phyloP scores from a whole-genome alignment of 257 asterid species.

The Solanum commersonii region DNA sequence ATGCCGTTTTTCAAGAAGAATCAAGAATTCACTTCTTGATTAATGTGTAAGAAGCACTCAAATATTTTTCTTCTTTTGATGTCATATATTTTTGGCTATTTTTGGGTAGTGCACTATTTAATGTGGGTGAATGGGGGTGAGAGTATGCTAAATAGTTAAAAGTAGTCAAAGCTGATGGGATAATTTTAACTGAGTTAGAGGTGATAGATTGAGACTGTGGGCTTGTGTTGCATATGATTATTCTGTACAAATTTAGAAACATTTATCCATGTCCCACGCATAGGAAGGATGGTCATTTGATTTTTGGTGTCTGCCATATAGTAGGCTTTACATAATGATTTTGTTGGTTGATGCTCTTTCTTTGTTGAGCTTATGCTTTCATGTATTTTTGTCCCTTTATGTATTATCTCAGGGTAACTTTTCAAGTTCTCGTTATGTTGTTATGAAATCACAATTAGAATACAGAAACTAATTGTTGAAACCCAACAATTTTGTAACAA shows the following conservation, averaged over 20 bases:
- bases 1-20: neutral
- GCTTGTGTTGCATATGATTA: neutral
- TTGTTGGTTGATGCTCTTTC: neutral
- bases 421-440: neutral
- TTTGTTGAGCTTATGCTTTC: neutral
- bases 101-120: neutral
- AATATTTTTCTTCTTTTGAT: neutral
- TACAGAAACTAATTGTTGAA: neutral
- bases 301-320: neutral
- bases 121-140: neutral
- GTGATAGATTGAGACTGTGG: neutral
- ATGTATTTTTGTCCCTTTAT: neutral
- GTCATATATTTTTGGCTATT: neutral
- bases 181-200: neutral
- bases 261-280: neutral
- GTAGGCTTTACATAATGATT: neutral
- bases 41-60: neutral
- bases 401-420: neutral
- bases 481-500: neutral
- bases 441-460: neutral
- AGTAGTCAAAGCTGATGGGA: neutral
- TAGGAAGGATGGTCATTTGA: neutral
- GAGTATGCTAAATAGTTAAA: neutral
- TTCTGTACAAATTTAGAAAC: neutral
- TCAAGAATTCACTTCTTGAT: neutral